These are phyloP conservation scores for Ampelomyces quisqualis DNA, from an alignment of 2,329 filamentous ascomycete species.

Conservation along the genomic window DNA sequence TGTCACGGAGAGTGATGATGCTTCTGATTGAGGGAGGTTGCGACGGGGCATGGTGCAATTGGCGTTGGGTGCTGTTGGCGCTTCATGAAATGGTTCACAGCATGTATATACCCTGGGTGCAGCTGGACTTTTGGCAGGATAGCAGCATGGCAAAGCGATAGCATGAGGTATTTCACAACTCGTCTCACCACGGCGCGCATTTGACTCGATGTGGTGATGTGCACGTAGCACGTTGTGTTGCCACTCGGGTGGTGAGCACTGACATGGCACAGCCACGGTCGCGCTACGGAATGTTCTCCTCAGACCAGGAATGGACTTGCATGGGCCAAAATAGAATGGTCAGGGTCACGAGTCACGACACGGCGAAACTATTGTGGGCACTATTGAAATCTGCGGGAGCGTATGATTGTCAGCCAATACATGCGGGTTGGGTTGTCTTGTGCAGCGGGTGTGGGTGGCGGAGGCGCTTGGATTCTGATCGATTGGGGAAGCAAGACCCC, in stretches of 20 bases:
- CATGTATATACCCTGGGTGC: too few species aligned
- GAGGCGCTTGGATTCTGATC: not conserved
- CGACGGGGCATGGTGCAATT: not conserved
- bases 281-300: slow-evolving; percentile 1
- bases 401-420: too few species aligned
- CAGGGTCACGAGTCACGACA: slow-evolving; percentile 10
- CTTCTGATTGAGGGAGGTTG: not conserved
- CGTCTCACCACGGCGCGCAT: too few species aligned
- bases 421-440: too few species aligned
- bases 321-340: slow-evolving; percentile 11
- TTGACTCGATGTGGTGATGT: too few species aligned
- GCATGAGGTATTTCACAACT: too few species aligned
- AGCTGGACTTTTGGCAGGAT: too few species aligned
- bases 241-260: slow-evolving; percentile 1
- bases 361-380: slow-evolving; percentile 8
- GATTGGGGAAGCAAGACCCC: not conserved
- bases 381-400: slow-evolving; percentile 19
- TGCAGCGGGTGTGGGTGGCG: slow-evolving; percentile 1
- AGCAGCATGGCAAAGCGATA: too few species aligned
- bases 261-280: slow-evolving; percentile 9
- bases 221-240: too few species aligned
- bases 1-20: slow-evolving; percentile 1
- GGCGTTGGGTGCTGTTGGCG: too few species aligned
- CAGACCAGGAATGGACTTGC: not conserved
- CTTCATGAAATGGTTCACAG: too few species aligned